phyloP scores from a whole-genome alignment of 1,284 basidiomycete species.

The Malassezia restricta region DNA sequence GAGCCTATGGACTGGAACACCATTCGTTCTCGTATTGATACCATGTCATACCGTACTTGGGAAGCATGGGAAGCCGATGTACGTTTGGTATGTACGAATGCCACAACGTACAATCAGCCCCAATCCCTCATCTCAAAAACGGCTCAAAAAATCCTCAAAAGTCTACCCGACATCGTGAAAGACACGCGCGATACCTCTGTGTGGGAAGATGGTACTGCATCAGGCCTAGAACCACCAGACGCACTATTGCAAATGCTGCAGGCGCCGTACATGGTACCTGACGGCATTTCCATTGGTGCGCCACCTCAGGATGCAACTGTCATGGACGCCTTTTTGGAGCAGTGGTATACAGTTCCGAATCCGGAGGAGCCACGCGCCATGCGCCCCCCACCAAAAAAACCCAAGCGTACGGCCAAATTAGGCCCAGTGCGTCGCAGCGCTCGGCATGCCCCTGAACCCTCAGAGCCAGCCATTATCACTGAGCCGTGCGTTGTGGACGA shows the following conservation, averaged over 20 bases:
- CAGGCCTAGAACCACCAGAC: slow-evolving; percentile 23
- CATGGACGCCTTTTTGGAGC: slow-evolving; percentile 7
- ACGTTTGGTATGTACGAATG: slow-evolving; percentile 70
- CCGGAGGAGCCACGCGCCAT: not conserved
- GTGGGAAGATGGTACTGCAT: slow-evolving; percentile 4
- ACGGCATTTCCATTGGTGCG: not conserved
- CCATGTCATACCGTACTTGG: slow-evolving; percentile 64
- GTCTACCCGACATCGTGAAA: slow-evolving; percentile 44
- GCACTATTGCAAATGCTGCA: slow-evolving; percentile 20
- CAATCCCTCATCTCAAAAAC: slow-evolving; percentile 62
- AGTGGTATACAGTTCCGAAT: slow-evolving; percentile 14
- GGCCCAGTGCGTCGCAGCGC: not conserved
- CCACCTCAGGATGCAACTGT: slow-evolving; percentile 11
- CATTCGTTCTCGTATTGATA: slow-evolving; percentile 56
- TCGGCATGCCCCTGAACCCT: not conserved
- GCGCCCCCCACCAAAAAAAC: not conserved
- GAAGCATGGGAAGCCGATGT: slow-evolving; percentile 72
- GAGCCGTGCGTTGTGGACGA: slow-evolving; percentile 7
- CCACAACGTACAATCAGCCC: slow-evolving; percentile 70
- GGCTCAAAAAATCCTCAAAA: slow-evolving; percentile 59
- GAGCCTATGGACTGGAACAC: slow-evolving; percentile 77
- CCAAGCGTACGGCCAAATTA: not conserved
- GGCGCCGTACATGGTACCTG: slow-evolving; percentile 14
- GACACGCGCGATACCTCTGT: not conserved
- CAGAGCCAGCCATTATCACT: not conserved